phyloP scores from a whole-genome alignment of 1,139 yeast species.

The Nakaseomyces sp. region DNA sequence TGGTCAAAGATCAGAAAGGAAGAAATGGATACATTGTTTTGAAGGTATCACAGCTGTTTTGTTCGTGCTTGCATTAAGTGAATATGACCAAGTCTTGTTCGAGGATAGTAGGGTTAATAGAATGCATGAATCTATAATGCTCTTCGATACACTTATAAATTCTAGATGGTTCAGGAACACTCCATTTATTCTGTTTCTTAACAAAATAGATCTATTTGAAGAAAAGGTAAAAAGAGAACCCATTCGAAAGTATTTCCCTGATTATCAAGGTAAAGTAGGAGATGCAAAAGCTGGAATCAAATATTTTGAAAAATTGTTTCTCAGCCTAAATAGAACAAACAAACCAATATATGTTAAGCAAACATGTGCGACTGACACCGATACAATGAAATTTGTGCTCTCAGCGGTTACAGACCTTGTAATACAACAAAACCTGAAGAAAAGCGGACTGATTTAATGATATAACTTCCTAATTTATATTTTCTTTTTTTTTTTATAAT shows the following conservation, averaged over 20 bases:
- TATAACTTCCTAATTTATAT: too few relatives aligned
- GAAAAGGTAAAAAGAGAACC: conserved; percentile 60
- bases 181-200: conserved; percentile 80
- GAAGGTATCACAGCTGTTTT: conserved; percentile 84
- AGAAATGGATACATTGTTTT: conserved; percentile 94
- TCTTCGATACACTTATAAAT: conserved; percentile 79
- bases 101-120: conserved; percentile 87
- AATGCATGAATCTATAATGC: conserved; percentile 80
- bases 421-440: conserved; percentile 70
- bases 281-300: conserved; percentile 58
- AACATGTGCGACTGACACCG: conserved; percentile 93
- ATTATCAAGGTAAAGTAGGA: conserved; percentile 51
- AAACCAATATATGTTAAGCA: conserved; percentile 82
- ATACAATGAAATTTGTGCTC: conserved; percentile 78
- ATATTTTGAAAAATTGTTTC: conserved; percentile 58
- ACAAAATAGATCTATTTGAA: conserved; percentile 77
- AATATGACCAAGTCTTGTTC: conserved; percentile 83
- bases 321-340: conserved; percentile 50
- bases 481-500: not conserved
- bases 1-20: conserved; percentile 90
- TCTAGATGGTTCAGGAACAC: conserved; percentile 79
- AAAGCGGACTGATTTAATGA: conserved; percentile 68
- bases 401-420: conserved; percentile 90
- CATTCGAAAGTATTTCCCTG: conserved; percentile 61
- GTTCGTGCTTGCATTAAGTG: conserved; percentile 87